phyloP scores from a whole-genome alignment of 306 rosid genomes.

The Elaeagnus macrophylla region DNA sequence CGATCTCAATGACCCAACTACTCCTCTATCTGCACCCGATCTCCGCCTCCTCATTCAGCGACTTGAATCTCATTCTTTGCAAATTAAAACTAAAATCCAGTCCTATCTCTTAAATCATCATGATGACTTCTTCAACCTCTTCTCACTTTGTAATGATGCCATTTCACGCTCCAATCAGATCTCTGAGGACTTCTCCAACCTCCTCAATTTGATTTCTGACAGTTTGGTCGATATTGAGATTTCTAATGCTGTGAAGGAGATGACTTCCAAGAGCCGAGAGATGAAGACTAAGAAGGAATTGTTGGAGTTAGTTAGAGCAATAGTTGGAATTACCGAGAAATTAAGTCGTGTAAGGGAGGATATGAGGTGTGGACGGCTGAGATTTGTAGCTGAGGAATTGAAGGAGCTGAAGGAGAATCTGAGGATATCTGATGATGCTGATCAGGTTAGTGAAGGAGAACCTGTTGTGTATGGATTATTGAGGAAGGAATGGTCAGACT shows the following conservation, averaged over 20 bases:
- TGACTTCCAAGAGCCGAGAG: conserved; percentile 46
- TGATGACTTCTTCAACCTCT: conserved; percentile 56
- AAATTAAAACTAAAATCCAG: conserved; percentile 63
- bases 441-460: conserved; percentile 32
- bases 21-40: conserved; percentile 92
- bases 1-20: conserved; percentile 71
- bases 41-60: conserved; percentile 90
- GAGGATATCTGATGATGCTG: conserved; percentile 27
- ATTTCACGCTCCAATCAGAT: conserved; percentile 42
- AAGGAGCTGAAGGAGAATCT: conserved; percentile 54
- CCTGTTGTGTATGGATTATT: conserved; percentile 71
- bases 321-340: conserved; percentile 38
- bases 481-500: conserved; percentile 70
- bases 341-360: conserved; percentile 52
- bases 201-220: conserved; percentile 39
- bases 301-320: conserved; percentile 45
- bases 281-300: conserved; percentile 49
- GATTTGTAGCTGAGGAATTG: conserved; percentile 56
- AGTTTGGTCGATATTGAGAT: conserved; percentile 47
- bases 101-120: conserved; percentile 68
- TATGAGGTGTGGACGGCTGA: conserved; percentile 50
- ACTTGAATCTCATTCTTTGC: conserved; percentile 85
- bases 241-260: conserved; percentile 45
- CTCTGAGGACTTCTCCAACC: conserved; percentile 36
- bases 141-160: conserved; percentile 63